phyloP scores from a whole-genome alignment of 2,329 filamentous ascomycete species.

The Aspergillus ruber region DNA sequence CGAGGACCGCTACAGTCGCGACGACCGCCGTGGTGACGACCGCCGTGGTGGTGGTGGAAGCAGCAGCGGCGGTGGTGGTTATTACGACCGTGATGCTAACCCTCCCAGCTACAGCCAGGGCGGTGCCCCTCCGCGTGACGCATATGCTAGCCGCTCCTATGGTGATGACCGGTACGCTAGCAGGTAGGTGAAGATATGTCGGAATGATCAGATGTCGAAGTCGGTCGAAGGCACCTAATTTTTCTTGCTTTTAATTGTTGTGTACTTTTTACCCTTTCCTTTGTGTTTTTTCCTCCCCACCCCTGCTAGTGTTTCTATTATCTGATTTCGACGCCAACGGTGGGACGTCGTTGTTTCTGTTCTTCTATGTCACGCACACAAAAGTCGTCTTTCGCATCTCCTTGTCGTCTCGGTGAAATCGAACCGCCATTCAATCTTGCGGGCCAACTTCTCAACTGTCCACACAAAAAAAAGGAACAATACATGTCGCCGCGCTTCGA shows the following conservation, averaged over 20 bases:
- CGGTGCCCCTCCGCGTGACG: slow-evolving; percentile 32
- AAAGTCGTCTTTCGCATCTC: slow-evolving; percentile 29
- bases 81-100: slow-evolving; percentile 51
- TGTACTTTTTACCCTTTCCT: slow-evolving; percentile 22
- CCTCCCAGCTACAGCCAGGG: slow-evolving; percentile 39
- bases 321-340: slow-evolving; percentile 29
- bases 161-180: slow-evolving; percentile 35
- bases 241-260: slow-evolving; percentile 11
- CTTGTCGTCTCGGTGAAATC: slow-evolving; percentile 30
- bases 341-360: slow-evolving; percentile 32
- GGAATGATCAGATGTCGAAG: slow-evolving; percentile 13
- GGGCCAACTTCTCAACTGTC: slow-evolving; percentile 28
- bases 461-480: slow-evolving; percentile 13
- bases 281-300: slow-evolving; percentile 20
- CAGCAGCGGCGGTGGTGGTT: slow-evolving; percentile 40
- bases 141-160: slow-evolving; percentile 32
- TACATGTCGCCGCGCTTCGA: slow-evolving; percentile 28
- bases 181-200: slow-evolving; percentile 32
- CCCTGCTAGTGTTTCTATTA: slow-evolving; percentile 14
- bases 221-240: slow-evolving; percentile 11
- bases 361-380: slow-evolving; percentile 19
- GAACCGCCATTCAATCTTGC: slow-evolving; percentile 27
- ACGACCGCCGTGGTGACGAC: slow-evolving; percentile 37
- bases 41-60: slow-evolving; percentile 36
- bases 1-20: slow-evolving; percentile 43